Conservation (phyloP, 768 basidiomycete genomes). For the Gloeostereum incarnatum region DNA sequence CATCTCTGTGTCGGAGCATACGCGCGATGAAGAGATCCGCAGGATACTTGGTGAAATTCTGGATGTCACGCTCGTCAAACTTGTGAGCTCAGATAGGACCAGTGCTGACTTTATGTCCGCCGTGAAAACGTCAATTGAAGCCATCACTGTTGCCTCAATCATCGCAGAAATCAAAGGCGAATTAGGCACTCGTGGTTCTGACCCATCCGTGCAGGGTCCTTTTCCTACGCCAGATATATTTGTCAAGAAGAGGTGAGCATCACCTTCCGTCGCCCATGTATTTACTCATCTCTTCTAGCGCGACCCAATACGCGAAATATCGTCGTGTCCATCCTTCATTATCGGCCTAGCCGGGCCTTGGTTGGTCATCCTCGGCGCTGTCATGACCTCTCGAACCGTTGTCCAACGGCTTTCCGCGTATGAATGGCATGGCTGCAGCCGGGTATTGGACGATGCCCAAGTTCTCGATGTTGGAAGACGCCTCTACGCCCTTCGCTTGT, state of each 20-base stretch:
- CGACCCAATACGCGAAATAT: conserved; percentile 6
- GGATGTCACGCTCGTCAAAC: background rate
- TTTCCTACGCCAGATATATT: conserved; percentile 11
- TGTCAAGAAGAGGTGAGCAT: conserved; percentile 3
- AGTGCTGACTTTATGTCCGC: background rate
- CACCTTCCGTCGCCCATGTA: background rate
- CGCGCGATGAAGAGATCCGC: background rate
- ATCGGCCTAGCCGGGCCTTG: conserved; percentile 22
- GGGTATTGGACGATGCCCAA: conserved; percentile 12
- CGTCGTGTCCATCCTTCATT: conserved; percentile 22
- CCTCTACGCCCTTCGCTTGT: conserved; percentile 16
- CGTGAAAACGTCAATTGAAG: background rate
- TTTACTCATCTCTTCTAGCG: conserved; percentile 9
- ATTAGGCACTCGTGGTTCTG: conserved; percentile 11
- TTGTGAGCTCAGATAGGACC: background rate
- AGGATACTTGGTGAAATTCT: background rate
- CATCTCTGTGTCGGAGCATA: conserved; percentile 3
- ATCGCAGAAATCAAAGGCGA: conserved; percentile 10
- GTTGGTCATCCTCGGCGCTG: conserved; percentile 22
- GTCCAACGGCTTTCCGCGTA: conserved; percentile 23
- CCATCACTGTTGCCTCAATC: background rate
- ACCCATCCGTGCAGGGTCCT: conserved; percentile 15
- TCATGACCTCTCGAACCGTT: conserved; percentile 15
- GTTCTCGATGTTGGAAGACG: conserved; percentile 11
- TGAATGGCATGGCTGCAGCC: conserved; percentile 17